A percentile compares a stretch with the other conserved stretches of the same genome.
phyloP scores from a whole-genome alignment of 345 rosid species.

The Xanthoceras sorbifolium region DNA sequence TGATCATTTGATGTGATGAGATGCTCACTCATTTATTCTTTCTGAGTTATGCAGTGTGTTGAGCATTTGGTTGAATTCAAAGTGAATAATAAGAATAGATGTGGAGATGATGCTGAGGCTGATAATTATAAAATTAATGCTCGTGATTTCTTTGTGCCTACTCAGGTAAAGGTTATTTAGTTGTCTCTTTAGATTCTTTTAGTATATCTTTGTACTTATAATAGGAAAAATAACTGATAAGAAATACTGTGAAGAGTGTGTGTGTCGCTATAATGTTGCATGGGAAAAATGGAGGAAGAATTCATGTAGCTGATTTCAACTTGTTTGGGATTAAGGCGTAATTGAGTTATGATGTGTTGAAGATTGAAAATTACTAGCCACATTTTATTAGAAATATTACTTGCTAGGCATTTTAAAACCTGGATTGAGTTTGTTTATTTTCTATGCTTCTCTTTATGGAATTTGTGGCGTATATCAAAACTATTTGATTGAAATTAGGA shows the following conservation, averaged over 20 bases:
- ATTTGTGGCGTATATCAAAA: no score
- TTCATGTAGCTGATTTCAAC: background rate
- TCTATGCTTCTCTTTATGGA: background rate
- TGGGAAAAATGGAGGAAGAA: background rate
- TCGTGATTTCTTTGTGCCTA: constrained; percentile 85
- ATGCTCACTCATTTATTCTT: constrained; percentile 3
- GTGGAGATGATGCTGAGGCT: constrained; percentile 42
- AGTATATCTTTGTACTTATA: background rate
- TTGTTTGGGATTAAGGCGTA: background rate
- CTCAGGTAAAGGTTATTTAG: constrained; percentile 61
- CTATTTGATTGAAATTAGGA: no score
- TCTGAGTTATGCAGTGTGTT: constrained; percentile 66
- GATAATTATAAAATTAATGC: constrained; percentile 65
- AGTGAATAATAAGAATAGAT: constrained; percentile 41
- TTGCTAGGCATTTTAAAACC: no score
- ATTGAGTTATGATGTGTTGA: background rate
- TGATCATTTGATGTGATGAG: constrained; percentile 5
- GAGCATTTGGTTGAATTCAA: constrained; percentile 82
- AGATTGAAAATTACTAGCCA: background rate
- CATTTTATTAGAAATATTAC: background rate
- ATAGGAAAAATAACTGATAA: background rate
- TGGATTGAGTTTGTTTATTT: background rate
- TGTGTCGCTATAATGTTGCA: background rate
- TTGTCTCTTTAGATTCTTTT: constrained; percentile 4
- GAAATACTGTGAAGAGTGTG: background rate